phyloP scores from a whole-genome alignment of 2,329 filamentous ascomycete genomes.

The Colletotrichum tabaci region DNA sequence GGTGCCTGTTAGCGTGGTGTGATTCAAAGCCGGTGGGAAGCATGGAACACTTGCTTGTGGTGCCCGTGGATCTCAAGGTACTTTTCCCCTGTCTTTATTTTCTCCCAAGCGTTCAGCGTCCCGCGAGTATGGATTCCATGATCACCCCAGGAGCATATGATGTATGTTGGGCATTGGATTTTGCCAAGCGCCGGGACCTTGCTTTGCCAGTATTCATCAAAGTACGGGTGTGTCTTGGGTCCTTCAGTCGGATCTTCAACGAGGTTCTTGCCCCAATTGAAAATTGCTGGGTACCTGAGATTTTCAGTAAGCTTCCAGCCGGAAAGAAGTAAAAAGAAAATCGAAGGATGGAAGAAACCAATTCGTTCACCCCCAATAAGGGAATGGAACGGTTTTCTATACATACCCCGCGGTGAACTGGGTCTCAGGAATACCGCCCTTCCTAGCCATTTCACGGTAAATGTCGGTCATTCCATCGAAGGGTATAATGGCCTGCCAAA shows the following conservation, averaged over 20 bases:
- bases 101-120: not conserved
- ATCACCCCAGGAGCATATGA: constrained; percentile 1
- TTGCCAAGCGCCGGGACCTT: not conserved
- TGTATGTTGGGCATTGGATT: not conserved
- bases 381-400: not conserved
- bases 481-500: not conserved
- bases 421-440: constrained; percentile 2
- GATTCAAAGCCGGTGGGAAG: not conserved
- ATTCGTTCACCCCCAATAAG: not conserved
- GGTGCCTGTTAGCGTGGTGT: not conserved
- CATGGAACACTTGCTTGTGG: not conserved
- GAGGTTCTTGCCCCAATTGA: not conserved
- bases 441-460: constrained; percentile 6
- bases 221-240: constrained; percentile 5
- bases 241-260: constrained; percentile 2
- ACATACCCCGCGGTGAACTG: constrained; percentile 5
- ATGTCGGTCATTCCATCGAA: constrained; percentile 8
- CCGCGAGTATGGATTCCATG: not conserved
- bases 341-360: not conserved
- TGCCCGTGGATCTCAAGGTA: constrained; percentile 2
- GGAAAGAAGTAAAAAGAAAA: not conserved
- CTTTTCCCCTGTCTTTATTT: not conserved
- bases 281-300: not conserved
- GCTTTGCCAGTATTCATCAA: constrained; percentile 13
- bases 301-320: not conserved